phyloP scores from a whole-genome alignment of 768 basidiomycete species.

The Pulveroboletus sp. region DNA sequence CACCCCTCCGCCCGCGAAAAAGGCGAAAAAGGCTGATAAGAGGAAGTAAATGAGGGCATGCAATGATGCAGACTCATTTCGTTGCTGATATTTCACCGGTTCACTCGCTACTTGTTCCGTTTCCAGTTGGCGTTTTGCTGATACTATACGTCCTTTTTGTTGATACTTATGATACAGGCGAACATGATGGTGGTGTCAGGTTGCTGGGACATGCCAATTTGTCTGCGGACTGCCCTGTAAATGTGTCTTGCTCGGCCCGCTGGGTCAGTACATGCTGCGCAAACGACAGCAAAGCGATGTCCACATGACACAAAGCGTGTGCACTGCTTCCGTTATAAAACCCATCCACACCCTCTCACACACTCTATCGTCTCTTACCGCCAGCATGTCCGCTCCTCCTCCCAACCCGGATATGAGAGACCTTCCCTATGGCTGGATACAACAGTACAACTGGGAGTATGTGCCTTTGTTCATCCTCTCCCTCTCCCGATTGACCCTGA shows the following conservation, averaged over 20 bases:
- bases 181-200: neutral
- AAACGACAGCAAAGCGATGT: conserved; percentile 33
- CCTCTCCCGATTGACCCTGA: conserved; percentile 23
- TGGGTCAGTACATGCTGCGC: conserved; percentile 11
- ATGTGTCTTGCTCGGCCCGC: conserved; percentile 16
- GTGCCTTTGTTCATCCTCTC: conserved; percentile 24
- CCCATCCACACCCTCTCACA: conserved; percentile 22
- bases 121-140: conserved; percentile 11
- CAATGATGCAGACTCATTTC: conserved; percentile 7
- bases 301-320: conserved; percentile 21
- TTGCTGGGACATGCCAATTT: neutral
- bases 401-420: conserved; percentile 52
- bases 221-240: conserved; percentile 2
- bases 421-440: conserved; percentile 64
- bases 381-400: conserved; percentile 43
- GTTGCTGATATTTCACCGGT: neutral
- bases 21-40: conserved; percentile 25
- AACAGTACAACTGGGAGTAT: conserved; percentile 64
- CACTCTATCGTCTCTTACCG: conserved; percentile 2
- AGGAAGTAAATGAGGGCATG: conserved; percentile 18
- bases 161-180: conserved; percentile 30
- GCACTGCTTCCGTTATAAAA: conserved; percentile 26
- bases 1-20: conserved; percentile 29
- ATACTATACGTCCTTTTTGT: conserved; percentile 26
- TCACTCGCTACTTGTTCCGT: conserved; percentile 1